Evolutionary conservation across 306 rosid species (phyloP).

Genomic region (Inga oerstediana): DNA sequence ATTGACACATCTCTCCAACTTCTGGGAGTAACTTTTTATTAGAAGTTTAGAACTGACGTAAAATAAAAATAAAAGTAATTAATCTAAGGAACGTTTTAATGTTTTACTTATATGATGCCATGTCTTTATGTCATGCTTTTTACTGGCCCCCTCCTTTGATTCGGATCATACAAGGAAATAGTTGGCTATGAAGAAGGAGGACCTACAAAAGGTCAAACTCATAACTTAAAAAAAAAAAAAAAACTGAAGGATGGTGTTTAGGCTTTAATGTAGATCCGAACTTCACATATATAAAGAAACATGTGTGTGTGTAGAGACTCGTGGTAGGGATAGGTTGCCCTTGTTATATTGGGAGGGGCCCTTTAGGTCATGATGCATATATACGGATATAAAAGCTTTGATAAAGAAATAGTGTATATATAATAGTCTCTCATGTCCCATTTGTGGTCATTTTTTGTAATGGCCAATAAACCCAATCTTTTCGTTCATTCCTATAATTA

Average conservation of each 20-base stretch:
- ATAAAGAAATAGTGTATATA: not conserved
- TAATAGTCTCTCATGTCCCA: not conserved
- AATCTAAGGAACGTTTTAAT: not conserved
- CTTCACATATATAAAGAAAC: not conserved
- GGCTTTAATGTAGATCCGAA: too few species aligned
- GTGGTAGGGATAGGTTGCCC: slow-evolving; percentile 4
- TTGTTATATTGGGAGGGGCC: not conserved
- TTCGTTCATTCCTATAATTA: not conserved
- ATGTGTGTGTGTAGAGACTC: not conserved
- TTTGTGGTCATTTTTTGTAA: slow-evolving; percentile 5
- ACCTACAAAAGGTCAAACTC: too few species aligned
- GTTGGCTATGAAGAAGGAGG: too few species aligned
- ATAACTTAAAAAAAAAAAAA: too few species aligned
- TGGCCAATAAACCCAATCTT: not conserved
- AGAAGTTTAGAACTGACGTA: not conserved
- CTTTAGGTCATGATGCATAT: slow-evolving; percentile 12
- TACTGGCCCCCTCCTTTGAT: not conserved
- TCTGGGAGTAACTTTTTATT: not conserved
- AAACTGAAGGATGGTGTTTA: too few species aligned
- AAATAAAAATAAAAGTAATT: not conserved
- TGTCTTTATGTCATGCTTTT: not conserved
- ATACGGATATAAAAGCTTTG: not conserved
- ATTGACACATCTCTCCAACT: not conserved
- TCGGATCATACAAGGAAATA: not conserved
- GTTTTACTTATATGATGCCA: not conserved